Evolutionary conservation across 345 rosid genomes (phyloP).

Genomic region (Odontarrhena argentea): DNA sequence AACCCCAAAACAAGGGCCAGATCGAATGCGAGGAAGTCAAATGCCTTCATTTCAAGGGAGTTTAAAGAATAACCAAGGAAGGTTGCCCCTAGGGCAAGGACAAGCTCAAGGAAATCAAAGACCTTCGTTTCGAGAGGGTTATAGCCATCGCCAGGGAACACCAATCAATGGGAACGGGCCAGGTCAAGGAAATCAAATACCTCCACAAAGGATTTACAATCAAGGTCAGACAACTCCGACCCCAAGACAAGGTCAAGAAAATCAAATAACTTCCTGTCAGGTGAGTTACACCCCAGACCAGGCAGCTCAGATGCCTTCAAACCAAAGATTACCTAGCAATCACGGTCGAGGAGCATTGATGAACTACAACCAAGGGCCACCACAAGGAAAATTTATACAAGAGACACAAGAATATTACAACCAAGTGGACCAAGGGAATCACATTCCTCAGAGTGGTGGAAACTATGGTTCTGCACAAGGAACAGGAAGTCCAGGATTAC

Average conservation of each 20-base stretch:
- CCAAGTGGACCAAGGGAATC: constrained; percentile 43
- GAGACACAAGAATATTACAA: constrained; percentile 40
- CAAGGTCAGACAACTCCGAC: constrained; percentile 11
- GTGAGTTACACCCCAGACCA: constrained; percentile 51
- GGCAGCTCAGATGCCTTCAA: constrained; percentile 43
- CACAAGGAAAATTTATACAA: constrained; percentile 16
- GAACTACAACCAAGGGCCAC: constrained; percentile 38
- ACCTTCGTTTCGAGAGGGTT: neutral
- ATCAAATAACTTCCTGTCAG: constrained; percentile 43
- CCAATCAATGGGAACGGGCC: neutral
- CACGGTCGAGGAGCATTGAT: constrained; percentile 39
- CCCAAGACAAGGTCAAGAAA: constrained; percentile 40
- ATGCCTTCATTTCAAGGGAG: constrained; percentile 12
- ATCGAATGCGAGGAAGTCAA: constrained; percentile 8
- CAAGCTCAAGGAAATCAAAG: constrained; percentile 2
- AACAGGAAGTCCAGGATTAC: constrained; percentile 22
- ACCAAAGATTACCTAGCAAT: constrained; percentile 43
- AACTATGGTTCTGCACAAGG: constrained; percentile 16
- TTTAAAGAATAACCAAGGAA: constrained; percentile 1
- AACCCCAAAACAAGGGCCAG: constrained; percentile 24
- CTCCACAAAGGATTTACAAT: constrained; percentile 4
- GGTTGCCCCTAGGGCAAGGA: neutral
- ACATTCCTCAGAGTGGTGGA: constrained; percentile 31
- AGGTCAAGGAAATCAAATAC: constrained; percentile 11
- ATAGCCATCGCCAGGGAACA: neutral